phyloP scores from a whole-genome alignment of 176 grass and related monocot species.

The Thalia dealbata region DNA sequence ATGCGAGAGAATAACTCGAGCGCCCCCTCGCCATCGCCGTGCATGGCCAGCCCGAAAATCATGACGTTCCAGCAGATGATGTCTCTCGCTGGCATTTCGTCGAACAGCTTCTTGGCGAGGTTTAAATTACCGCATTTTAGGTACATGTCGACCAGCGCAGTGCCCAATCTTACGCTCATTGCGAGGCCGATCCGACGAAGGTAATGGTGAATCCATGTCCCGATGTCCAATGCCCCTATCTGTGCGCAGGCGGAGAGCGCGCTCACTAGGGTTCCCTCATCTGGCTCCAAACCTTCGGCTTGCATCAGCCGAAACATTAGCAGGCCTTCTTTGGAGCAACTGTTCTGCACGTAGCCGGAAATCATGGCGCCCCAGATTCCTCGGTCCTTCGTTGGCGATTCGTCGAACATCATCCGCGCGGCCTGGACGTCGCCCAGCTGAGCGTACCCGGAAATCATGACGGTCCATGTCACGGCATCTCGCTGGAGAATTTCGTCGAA shows the following conservation, averaged over 20 bases:
- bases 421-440: conserved; percentile 6
- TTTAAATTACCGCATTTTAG: conserved; percentile 10
- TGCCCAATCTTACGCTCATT: conserved; percentile 12
- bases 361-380: conserved; percentile 22
- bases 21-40: conserved; percentile 11
- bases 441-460: conserved; percentile 17
- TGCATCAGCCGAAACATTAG: conserved; percentile 26
- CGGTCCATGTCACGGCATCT: conserved; percentile 14
- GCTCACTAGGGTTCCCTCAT: conserved; percentile 7
- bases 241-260: conserved; percentile 15
- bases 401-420: conserved; percentile 15
- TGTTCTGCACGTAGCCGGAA: conserved; percentile 16
- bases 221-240: conserved; percentile 11
- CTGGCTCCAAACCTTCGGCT: conserved; percentile 14
- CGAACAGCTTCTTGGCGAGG: conserved; percentile 15
- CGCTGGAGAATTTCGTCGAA: conserved; percentile 18
- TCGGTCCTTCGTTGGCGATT: background rate
- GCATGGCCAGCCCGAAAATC: conserved; percentile 21
- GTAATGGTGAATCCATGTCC: conserved; percentile 21
- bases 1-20: conserved; percentile 13
- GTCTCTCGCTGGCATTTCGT: background rate
- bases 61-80: conserved; percentile 23
- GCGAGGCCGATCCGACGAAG: background rate
- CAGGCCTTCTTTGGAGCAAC: conserved; percentile 19
- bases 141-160: conserved; percentile 24